Evolutionary conservation across 2,329 filamentous ascomycete species (phyloP).

Genomic region (Ceratocystis destructans): DNA sequence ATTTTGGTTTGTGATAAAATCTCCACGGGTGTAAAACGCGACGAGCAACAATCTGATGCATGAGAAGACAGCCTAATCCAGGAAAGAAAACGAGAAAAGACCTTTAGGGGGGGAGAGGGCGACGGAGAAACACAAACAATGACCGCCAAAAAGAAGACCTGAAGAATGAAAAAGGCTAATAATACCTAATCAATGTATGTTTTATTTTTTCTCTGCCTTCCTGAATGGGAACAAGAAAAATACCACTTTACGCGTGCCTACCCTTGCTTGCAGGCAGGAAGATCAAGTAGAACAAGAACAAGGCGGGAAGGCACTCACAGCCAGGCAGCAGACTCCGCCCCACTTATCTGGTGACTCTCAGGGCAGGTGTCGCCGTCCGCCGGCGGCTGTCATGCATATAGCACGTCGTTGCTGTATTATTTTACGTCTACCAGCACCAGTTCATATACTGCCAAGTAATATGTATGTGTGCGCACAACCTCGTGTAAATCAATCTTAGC

Average conservation of each 20-base stretch:
- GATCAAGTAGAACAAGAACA: too few species aligned
- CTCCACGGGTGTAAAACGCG: neutral
- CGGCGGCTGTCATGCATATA: too few species aligned
- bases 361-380: too few species aligned
- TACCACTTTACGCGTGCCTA: neutral
- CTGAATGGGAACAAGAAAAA: conserved; percentile 20
- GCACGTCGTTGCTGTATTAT: too few species aligned
- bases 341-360: too few species aligned
- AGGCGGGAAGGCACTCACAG: too few species aligned
- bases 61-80: neutral
- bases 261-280: neutral
- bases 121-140: neutral
- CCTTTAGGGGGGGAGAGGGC: neutral
- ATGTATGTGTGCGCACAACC: too few species aligned
- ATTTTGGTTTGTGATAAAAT: neutral
- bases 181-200: neutral
- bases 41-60: conserved; percentile 3
- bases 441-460: too few species aligned
- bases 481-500: too few species aligned
- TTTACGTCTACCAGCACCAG: too few species aligned
- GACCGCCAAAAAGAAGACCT: neutral
- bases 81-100: neutral
- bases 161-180: neutral
- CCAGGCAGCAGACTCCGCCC: too few species aligned
- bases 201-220: conserved; percentile 1